These are phyloP conservation scores for Xylariaceae sp. DNA, from an alignment of 2,329 filamentous ascomycete genomes.

Conservation along the genomic window DNA sequence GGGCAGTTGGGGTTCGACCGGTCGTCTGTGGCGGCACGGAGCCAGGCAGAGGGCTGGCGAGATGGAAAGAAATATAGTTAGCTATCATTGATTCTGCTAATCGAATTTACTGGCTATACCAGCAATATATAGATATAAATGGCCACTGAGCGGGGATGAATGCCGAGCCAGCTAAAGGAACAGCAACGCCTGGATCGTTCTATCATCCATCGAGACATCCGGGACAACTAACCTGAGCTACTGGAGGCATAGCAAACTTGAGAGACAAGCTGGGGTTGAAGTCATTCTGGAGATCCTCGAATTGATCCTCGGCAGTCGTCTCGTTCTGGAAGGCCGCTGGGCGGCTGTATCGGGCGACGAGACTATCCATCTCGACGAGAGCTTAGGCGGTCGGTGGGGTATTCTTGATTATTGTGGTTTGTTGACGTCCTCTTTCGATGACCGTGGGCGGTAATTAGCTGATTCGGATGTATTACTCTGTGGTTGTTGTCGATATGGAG, in stretches of 20 bases:
- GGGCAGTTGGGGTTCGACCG: conserved; percentile 93
- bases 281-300: conserved; percentile 67
- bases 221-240: conserved; percentile 67
- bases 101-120: too few relatives aligned
- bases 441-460: conserved; percentile 1
- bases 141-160: background rate
- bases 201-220: background rate
- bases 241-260: conserved; percentile 90
- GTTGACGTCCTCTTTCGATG: conserved; percentile 4
- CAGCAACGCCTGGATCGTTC: background rate
- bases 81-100: too few relatives aligned
- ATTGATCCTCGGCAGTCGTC: conserved; percentile 64
- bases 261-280: conserved; percentile 72
- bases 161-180: background rate
- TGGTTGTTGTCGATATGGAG: conserved; percentile 15
- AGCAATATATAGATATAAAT: background rate
- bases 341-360: conserved; percentile 87
- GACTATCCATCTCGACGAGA: conserved; percentile 67
- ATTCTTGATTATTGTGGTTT: background rate
- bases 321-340: conserved; percentile 68
- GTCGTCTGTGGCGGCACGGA: conserved; percentile 95
- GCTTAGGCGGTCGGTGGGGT: background rate
- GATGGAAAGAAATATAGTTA: conserved; percentile 11
- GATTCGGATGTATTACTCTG: background rate
- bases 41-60: conserved; percentile 77